Evolutionary conservation across 164 flowering plant genomes (phyloP), one percentile per base, ranked within the genome.

Genomic region (Vitis riparia): DNA sequence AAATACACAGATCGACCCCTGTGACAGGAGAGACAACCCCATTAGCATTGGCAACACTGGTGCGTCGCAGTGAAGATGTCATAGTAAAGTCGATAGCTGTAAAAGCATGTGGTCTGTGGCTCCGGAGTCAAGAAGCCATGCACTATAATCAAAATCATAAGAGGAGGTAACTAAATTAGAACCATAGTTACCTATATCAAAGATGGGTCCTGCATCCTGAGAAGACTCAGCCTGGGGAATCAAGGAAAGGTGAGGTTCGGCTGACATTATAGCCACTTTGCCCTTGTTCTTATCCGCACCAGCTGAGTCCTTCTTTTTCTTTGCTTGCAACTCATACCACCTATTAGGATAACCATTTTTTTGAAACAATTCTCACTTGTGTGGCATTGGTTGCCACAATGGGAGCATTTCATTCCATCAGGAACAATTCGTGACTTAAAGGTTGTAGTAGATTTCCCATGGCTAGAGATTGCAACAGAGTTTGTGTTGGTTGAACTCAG

Each of bases 41-140:
- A 69, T 62, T 69, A 52, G 72, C 72, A 69, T 69, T 69, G 1
- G 72, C 59, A 61, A 69, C 51, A 13, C 59, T 69, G 5, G 63
- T 57, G 12, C 62, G 8, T 37, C 48, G 32, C 0, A 62, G 70
- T 12, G 70, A 19, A n/a, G 19, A 68, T 37, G n/a, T 9, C 2
- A 2, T 32, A 51, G 51, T 23, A 23, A 30, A 32, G 19, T 59
- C 62, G n/a, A 8, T 11, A 3, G 27, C 51, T 11, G 13, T 52
- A 32, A 55, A 67, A 8, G 69, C 69, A 67, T 67, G 12, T 67
- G 69, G 50, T 67, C 10, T 2, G 37, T 55, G 9, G 61, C 69
- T 1, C 51, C 69, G 61, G 37, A 23, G 9, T 67, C 53, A 67
- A 67, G 61, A 3, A 67, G 11, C 60, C 69, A 55, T 10, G n/a